Conservation (phyloP, 1,284 basidiomycete species). For the Microbotryum scabiosae region DNA sequence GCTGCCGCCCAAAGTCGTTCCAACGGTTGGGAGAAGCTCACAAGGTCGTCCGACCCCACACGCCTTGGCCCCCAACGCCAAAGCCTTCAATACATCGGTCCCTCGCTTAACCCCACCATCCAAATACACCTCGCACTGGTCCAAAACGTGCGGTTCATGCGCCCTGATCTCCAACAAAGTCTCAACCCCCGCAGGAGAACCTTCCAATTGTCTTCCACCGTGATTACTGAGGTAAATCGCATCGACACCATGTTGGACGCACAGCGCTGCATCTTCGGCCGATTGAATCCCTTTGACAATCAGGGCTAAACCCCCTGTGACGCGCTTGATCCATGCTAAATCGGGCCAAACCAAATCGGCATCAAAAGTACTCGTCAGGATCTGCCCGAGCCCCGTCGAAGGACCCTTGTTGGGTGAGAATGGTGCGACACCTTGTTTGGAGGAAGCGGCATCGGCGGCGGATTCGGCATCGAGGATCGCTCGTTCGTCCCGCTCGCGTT, state of each 20-base stretch:
- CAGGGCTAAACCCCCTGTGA: constrained; percentile 41
- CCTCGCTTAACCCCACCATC: constrained; percentile 81
- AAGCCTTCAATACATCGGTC: constrained; percentile 82
- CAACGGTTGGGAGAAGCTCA: not conserved
- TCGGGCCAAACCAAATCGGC: constrained; percentile 40
- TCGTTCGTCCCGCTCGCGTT: constrained; percentile 66
- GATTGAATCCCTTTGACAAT: constrained; percentile 47
- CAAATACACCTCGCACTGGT: constrained; percentile 64
- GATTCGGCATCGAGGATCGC: constrained; percentile 38
- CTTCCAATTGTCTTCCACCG: constrained; percentile 41
- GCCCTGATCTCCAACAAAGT: constrained; percentile 48
- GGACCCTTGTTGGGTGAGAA: no score
- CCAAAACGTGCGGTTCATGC: constrained; percentile 65
- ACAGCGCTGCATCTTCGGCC: constrained; percentile 61
- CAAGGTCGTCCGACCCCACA: constrained; percentile 79
- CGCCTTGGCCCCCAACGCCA: constrained; percentile 80
- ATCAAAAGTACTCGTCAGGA: no score
- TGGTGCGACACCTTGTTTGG: not conserved
- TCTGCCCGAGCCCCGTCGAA: no score
- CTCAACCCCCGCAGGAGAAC: constrained; percentile 27
- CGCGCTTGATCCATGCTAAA: constrained; percentile 43
- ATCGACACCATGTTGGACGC: constrained; percentile 44
- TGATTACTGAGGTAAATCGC: constrained; percentile 42
- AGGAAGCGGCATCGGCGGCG: constrained; percentile 2
- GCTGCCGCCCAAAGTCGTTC: not conserved